These are phyloP conservation scores for Zymoseptoria pseudotritici DNA, from an alignment of 2,329 filamentous ascomycete genomes.

Conservation along the genomic window DNA sequence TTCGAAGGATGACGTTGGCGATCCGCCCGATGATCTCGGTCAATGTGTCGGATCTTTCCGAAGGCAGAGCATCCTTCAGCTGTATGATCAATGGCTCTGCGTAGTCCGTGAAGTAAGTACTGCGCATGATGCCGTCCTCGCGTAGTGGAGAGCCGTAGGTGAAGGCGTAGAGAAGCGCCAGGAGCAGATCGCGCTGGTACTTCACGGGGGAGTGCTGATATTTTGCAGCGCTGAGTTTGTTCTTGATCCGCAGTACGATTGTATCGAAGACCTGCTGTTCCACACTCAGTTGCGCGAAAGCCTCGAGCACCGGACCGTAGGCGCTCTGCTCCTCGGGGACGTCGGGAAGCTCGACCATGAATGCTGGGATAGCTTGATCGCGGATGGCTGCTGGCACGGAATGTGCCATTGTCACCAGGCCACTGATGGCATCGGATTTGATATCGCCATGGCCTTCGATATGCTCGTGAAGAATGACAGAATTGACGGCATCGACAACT, in stretches of 20 bases:
- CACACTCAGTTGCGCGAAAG: constrained; percentile 55
- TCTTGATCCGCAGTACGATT: constrained; percentile 54
- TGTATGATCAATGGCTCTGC: constrained; percentile 37
- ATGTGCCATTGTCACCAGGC: constrained; percentile 54
- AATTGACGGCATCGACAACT: constrained; percentile 54
- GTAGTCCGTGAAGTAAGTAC: constrained; percentile 41
- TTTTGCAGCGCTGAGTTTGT: constrained; percentile 53
- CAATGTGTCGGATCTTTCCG: constrained; percentile 42
- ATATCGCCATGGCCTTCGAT: constrained; percentile 50
- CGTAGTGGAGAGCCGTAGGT: constrained; percentile 41
- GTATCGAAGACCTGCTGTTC: constrained; percentile 59
- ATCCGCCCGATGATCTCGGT: constrained; percentile 56
- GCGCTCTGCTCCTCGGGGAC: constrained; percentile 34
- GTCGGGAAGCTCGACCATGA: constrained; percentile 56
- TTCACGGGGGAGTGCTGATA: constrained; percentile 43
- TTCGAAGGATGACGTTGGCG: constrained; percentile 51
- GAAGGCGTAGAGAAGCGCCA: constrained; percentile 56
- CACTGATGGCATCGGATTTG: constrained; percentile 51
- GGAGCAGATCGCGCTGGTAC: constrained; percentile 54
- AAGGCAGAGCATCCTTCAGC: constrained; percentile 27
- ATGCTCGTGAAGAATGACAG: constrained; percentile 54
- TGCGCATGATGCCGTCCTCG: constrained; percentile 33
- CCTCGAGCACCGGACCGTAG: constrained; percentile 54
- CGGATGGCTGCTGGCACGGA: constrained; percentile 56
- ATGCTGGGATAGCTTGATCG: constrained; percentile 58